Evolutionary conservation across 1,284 basidiomycete genomes (phyloP).

Genomic region (Trichosporon asahii): DNA sequence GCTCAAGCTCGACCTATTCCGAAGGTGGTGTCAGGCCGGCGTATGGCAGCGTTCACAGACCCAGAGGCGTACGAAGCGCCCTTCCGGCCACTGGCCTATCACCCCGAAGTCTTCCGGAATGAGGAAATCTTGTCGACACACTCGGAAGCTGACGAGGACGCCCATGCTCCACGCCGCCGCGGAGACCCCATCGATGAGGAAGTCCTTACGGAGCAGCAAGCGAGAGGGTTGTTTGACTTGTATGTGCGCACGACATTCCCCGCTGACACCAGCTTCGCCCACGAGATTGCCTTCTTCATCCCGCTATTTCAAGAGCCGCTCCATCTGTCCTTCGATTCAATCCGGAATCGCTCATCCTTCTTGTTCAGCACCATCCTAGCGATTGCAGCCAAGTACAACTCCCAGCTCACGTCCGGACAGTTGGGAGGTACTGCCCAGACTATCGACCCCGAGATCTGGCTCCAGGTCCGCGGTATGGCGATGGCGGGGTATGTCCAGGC

Average conservation of each 20-base stretch:
- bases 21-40: slow-evolving; percentile 12
- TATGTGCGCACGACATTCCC: slow-evolving; percentile 1
- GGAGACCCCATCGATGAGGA: slow-evolving; percentile 28
- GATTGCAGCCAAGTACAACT: slow-evolving; percentile 25
- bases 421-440: not conserved
- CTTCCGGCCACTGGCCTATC: slow-evolving; percentile 24
- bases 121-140: slow-evolving; percentile 19
- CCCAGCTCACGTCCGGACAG: not conserved
- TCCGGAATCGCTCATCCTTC: slow-evolving; percentile 26
- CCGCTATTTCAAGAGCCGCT: slow-evolving; percentile 26
- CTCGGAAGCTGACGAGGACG: slow-evolving; percentile 10
- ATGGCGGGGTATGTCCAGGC: slow-evolving; percentile 30
- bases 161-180: slow-evolving; percentile 18
- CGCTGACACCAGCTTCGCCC: slow-evolving; percentile 20
- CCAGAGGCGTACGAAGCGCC: slow-evolving; percentile 28
- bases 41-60: slow-evolving; percentile 31
- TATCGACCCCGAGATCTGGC: slow-evolving; percentile 22
- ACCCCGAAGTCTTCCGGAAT: slow-evolving; percentile 29
- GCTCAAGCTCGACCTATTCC: slow-evolving; percentile 29
- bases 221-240: slow-evolving; percentile 25
- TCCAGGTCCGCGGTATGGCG: slow-evolving; percentile 23
- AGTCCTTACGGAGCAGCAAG: slow-evolving; percentile 20
- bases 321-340: slow-evolving; percentile 21
- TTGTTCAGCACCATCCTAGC: slow-evolving; percentile 29
- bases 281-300: slow-evolving; percentile 27